Conservation (phyloP, 768 basidiomycete genomes). For the Amanita muscaria region DNA sequence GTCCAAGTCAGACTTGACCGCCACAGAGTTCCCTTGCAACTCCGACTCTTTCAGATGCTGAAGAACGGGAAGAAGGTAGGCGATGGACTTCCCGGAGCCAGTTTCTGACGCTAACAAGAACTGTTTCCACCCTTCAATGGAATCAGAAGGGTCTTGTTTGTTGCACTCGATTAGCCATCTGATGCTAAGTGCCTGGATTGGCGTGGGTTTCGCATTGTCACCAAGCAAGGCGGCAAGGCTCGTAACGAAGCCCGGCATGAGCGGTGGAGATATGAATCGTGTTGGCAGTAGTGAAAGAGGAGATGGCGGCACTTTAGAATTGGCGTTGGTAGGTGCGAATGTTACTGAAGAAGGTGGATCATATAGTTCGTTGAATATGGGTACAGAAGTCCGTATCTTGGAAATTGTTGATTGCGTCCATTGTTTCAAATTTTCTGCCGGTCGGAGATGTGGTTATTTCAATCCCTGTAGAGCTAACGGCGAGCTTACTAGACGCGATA, state of each 20-base stretch:
- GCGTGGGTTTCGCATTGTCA: conserved; percentile 48
- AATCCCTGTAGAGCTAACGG: too few species aligned
- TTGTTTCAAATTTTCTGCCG: not conserved
- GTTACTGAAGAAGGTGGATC: conserved; percentile 5
- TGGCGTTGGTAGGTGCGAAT: not conserved
- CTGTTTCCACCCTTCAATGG: conserved; percentile 28
- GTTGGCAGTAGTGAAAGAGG: conserved; percentile 18
- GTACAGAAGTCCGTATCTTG: not conserved
- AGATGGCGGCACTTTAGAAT: not conserved
- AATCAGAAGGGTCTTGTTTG: conserved; percentile 10
- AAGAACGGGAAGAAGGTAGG: conserved; percentile 79
- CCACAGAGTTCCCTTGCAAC: not conserved
- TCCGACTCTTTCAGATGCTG: conserved; percentile 71
- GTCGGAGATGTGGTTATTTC: too few species aligned
- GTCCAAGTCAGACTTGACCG: conserved; percentile 10
- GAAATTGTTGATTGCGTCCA: not conserved
- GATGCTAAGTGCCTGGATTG: conserved; percentile 71
- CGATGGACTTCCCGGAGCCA: conserved; percentile 87
- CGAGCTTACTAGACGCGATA: too few species aligned
- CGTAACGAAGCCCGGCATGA: conserved; percentile 55
- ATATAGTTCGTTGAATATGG: conserved; percentile 5
- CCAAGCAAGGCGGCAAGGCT: conserved; percentile 55
- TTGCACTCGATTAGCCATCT: conserved; percentile 45
- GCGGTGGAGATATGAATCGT: conserved; percentile 57
- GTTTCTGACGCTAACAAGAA: conserved; percentile 82